Conservation (phyloP, 192 early-diverging fungal genomes). For the Backusella morwellensis region DNA sequence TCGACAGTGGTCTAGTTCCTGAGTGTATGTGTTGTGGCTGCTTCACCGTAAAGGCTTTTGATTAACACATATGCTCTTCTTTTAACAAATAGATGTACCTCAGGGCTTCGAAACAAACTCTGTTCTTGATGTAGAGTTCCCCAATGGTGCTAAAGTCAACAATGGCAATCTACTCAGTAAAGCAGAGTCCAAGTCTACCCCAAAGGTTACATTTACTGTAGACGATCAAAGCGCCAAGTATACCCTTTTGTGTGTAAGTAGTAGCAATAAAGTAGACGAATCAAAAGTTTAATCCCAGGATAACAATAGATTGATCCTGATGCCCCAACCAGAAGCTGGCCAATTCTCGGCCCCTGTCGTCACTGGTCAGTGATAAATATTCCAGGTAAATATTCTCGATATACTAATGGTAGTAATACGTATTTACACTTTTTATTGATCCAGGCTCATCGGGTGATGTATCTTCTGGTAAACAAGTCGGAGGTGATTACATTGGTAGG, state of each 20-base stretch:
- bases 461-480: conserved; percentile 12
- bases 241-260: conserved; percentile 1
- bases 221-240: neutral
- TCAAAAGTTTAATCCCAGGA: neutral
- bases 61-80: neutral
- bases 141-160: neutral
- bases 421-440: neutral
- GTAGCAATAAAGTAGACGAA: neutral
- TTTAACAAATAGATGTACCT: neutral
- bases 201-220: neutral
- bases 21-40: neutral
- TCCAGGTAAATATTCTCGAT: conserved; percentile 19
- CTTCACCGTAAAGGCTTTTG: neutral
- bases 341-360: conserved; percentile 43
- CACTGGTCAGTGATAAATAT: conserved; percentile 57
- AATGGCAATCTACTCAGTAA: neutral
- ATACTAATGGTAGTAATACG: neutral
- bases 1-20: neutral
- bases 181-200: neutral
- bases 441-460: neutral
- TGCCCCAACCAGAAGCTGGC: conserved; percentile 46
- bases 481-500: conserved; percentile 36
- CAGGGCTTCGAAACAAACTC: neutral
- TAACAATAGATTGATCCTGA: conserved; percentile 52
- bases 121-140: neutral